Percentiles rank a stretch among this genome's conserved stretches.
phyloP scores from a whole-genome alignment of 768 basidiomycete species.

The Serendipita indica region DNA sequence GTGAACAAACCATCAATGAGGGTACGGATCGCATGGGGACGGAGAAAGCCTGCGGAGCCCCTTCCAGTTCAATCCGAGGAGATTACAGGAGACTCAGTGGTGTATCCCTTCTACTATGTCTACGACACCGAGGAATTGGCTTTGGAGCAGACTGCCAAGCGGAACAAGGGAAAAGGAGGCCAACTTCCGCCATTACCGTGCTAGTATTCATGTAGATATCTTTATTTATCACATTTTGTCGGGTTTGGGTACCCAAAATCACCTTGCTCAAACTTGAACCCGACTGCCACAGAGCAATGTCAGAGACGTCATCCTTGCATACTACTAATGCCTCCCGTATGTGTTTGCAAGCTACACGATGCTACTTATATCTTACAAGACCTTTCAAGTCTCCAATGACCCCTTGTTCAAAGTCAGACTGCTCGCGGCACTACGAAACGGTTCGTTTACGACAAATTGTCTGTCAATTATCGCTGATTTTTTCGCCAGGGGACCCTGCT shows the following conservation, averaged over 20 bases:
- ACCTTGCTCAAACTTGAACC: not conserved
- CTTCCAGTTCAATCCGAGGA: not conserved
- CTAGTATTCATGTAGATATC: not conserved
- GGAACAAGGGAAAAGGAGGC: not conserved
- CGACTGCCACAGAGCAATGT: no score
- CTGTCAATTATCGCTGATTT: not conserved
- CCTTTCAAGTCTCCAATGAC: slow-evolving; percentile 16
- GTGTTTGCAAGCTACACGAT: not conserved
- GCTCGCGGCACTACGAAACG: slow-evolving; percentile 45
- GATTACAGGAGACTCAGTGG: not conserved
- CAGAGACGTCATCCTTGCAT: not conserved
- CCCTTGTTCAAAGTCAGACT: slow-evolving; percentile 52
- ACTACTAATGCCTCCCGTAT: not conserved
- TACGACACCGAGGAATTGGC: not conserved
- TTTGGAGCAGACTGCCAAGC: not conserved
- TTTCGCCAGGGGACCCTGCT: slow-evolving; percentile 48
- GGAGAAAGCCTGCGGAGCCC: not conserved
- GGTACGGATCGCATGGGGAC: not conserved
- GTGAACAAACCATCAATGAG: not conserved
- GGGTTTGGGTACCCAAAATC: not conserved
- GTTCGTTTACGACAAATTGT: slow-evolving; percentile 22
- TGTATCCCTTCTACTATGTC: not conserved
- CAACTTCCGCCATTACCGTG: not conserved
- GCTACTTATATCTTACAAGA: not conserved
- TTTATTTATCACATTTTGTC: no score